Percentiles rank a stretch among this genome's conserved stretches.
Evolutionary conservation across 1,139 yeast genomes (phyloP).

Genomic region (Eremothecium gossypii): DNA sequence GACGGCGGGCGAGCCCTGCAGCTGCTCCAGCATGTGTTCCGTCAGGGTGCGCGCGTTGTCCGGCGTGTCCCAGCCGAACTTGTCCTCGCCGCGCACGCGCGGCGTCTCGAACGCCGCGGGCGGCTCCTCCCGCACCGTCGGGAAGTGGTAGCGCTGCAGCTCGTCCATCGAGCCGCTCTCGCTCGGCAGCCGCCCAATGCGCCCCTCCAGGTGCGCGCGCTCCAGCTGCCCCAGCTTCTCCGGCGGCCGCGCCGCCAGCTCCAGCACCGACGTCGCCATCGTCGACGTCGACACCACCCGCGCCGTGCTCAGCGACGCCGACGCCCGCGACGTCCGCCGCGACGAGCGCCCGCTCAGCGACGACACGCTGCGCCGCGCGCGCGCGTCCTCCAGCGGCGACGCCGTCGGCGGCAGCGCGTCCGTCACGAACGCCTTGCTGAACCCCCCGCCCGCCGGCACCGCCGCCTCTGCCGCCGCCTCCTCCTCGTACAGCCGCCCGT

Average conservation of each 20-base stretch:
- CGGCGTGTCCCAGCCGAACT: constrained; percentile 9
- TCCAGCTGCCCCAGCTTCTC: constrained; percentile 13
- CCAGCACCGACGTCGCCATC: constrained; percentile 26
- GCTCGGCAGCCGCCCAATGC: constrained; percentile 12
- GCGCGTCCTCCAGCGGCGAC: background rate
- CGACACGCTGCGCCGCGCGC: constrained; percentile 1
- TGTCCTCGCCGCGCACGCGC: constrained; percentile 4
- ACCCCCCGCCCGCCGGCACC: background rate
- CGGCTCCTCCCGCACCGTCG: constrained; percentile 22
- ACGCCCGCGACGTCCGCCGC: constrained; percentile 2
- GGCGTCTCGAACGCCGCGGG: constrained; percentile 3
- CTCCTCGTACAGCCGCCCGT: constrained; percentile 10
- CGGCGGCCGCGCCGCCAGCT: constrained; percentile 13
- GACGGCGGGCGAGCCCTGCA: background rate
- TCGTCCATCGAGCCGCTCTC: constrained; percentile 20
- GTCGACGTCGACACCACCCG: constrained; percentile 25
- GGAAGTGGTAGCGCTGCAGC: constrained; percentile 23
- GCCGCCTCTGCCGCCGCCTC: background rate
- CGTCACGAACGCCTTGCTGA: constrained; percentile 23
- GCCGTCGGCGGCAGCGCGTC: constrained; percentile 12
- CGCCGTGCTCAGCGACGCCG: constrained; percentile 12
- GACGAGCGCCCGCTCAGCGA: constrained; percentile 1
- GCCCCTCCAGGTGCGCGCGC: constrained; percentile 10
- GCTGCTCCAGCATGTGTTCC: constrained; percentile 8
- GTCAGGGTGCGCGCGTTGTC: constrained; percentile 6